phyloP scores from a whole-genome alignment of 257 asterid species.

The Nicotiana benthamiana region DNA sequence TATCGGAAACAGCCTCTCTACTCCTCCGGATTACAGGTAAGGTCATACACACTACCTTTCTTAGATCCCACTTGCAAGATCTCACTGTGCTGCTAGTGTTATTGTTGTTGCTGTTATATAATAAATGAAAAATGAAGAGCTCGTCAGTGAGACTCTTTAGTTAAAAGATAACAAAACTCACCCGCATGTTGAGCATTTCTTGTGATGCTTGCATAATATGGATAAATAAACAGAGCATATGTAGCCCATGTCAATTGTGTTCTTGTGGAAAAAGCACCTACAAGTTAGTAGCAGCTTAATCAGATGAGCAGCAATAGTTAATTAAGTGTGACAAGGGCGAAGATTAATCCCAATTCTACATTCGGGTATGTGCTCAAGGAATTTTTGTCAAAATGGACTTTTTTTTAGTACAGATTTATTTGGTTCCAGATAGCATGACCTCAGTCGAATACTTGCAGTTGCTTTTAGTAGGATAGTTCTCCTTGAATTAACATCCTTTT shows the following conservation, averaged over 20 bases:
- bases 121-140: neutral
- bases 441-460: neutral
- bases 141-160: neutral
- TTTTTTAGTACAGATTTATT: neutral
- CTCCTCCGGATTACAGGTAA: no score
- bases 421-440: neutral
- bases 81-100: no score
- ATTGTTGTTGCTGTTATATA: no score
- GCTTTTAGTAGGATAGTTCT: neutral
- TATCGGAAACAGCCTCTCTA: no score
- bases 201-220: slow-evolving; percentile 85
- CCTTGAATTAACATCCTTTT: neutral
- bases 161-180: slow-evolving; percentile 27
- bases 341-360: neutral
- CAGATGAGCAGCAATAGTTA: neutral
- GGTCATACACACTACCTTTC: no score
- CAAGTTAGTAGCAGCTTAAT: slow-evolving; percentile 8
- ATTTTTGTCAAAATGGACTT: neutral
- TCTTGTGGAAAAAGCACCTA: slow-evolving; percentile 97
- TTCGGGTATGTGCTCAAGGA: neutral
- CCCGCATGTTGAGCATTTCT: slow-evolving; percentile 94
- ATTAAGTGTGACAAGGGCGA: neutral
- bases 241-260: slow-evolving; percentile 84
- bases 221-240: slow-evolving; percentile 93
- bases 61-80: no score